Percentiles rank a stretch among this genome's conserved stretches.
phyloP scores from a whole-genome alignment of 169 alveolate species.

The Plasmodium fragile region DNA sequence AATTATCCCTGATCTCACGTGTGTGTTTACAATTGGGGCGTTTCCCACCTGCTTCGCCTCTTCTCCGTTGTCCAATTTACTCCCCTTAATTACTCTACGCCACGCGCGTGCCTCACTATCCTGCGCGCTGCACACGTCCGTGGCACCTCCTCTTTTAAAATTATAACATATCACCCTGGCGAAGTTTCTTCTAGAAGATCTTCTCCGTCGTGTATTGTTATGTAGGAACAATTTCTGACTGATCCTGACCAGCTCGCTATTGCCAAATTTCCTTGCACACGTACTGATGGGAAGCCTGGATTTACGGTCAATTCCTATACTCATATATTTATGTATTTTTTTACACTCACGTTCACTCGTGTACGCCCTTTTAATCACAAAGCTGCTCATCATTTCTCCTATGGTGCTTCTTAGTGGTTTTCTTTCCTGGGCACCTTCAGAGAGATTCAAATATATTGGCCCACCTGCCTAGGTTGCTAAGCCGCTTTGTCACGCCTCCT shows the following conservation, averaged over 20 bases:
- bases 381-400: constrained; percentile 46
- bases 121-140: not conserved
- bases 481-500: not conserved
- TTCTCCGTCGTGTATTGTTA: not conserved
- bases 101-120: not conserved
- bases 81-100: not conserved
- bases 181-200: not conserved
- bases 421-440: not conserved
- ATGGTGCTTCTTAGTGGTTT: not conserved
- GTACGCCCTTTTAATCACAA: constrained; percentile 24
- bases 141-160: not conserved
- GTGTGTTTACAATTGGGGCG: not conserved
- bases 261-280: constrained; percentile 20
- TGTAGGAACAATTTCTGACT: constrained; percentile 11
- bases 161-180: not conserved
- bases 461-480: not conserved
- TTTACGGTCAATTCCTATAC: constrained; percentile 20
- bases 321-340: constrained; percentile 12
- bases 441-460: not conserved
- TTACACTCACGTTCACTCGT: constrained; percentile 33
- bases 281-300: constrained; percentile 5
- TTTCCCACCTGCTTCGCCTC: not conserved
- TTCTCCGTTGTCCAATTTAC: not conserved
- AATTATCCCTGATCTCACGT: not conserved
- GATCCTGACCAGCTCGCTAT: not conserved